These are phyloP conservation scores for Biscogniauxia mediterranea DNA, from an alignment of 2,329 filamentous ascomycete species.

Conservation along the genomic window DNA sequence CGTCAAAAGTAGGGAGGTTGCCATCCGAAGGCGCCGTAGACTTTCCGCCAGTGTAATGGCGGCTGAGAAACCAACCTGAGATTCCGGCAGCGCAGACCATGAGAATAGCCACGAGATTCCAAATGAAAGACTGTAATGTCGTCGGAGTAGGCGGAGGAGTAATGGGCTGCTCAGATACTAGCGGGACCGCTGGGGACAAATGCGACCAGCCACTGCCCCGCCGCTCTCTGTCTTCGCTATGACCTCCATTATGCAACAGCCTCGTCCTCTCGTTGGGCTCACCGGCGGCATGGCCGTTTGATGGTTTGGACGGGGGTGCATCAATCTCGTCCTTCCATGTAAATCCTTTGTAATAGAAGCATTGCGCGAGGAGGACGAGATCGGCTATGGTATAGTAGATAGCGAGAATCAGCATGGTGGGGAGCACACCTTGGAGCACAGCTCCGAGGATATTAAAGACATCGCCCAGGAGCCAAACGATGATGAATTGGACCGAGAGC, in stretches of 20 bases:
- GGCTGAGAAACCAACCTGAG: conserved; percentile 78
- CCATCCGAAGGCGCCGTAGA: conserved; percentile 39
- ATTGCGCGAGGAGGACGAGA: conserved; percentile 82
- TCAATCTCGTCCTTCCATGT: conserved; percentile 57
- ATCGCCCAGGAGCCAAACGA: conserved; percentile 91
- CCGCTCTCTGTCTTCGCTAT: conserved; percentile 44
- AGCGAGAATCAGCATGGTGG: conserved; percentile 93
- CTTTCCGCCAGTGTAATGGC: conserved; percentile 41
- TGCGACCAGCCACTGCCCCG: conserved; percentile 58
- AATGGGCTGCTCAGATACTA: conserved; percentile 52
- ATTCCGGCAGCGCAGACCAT: conserved; percentile 84
- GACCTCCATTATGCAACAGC: conserved; percentile 41
- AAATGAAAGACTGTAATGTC: conserved; percentile 57
- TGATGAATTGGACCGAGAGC: conserved; percentile 85
- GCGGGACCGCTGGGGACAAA: conserved; percentile 78
- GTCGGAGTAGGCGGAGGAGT: conserved; percentile 48
- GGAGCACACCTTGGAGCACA: conserved; percentile 83
- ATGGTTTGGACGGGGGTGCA: conserved; percentile 40
- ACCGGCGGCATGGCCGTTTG: conserved; percentile 32
- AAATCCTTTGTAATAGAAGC: conserved; percentile 94
- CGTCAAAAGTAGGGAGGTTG: conserved; percentile 63
- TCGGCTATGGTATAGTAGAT: conserved; percentile 93
- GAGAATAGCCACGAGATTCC: conserved; percentile 73
- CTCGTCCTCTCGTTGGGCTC: conserved; percentile 53
- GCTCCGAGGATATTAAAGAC: conserved; percentile 96